A percentile compares a stretch with the other conserved stretches of the same genome.
Evolutionary conservation across 805 yeast species (phyloP).

Genomic region (Starmera pachycereana): DNA sequence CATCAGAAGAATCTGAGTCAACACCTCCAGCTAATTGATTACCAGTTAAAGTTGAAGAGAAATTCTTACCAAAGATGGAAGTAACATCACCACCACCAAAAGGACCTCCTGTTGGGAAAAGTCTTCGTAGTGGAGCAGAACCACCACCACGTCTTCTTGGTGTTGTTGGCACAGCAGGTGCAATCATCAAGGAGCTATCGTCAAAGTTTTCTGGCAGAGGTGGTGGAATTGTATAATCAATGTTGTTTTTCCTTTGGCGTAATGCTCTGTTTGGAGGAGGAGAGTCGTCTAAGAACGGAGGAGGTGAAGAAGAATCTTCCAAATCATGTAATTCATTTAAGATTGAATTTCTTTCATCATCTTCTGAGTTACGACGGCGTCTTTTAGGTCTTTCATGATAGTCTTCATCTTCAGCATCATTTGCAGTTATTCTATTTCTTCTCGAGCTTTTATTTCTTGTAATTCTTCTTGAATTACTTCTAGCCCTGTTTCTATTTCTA

Average conservation of each 20-base stretch:
- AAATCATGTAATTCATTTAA: slow-evolving; percentile 60
- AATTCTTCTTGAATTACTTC: slow-evolving; percentile 5
- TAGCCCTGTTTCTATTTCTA: slow-evolving; percentile 7
- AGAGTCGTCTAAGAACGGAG: slow-evolving; percentile 29
- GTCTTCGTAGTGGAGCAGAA: slow-evolving; percentile 46
- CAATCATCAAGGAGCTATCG: slow-evolving; percentile 7
- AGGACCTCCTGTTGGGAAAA: slow-evolving; percentile 94
- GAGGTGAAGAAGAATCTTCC: slow-evolving; percentile 40
- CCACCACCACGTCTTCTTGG: slow-evolving; percentile 27
- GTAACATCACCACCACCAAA: slow-evolving; percentile 94
- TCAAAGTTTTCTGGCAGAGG: slow-evolving; percentile 40
- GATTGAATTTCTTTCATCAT: slow-evolving; percentile 25
- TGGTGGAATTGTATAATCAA: slow-evolving; percentile 78
- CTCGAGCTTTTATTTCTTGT: slow-evolving; percentile 8
- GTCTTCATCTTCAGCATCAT: slow-evolving; percentile 17
- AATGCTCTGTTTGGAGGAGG: slow-evolving; percentile 38
- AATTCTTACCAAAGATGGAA: slow-evolving; percentile 66
- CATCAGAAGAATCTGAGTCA: slow-evolving; percentile 58
- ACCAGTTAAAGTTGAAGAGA: slow-evolving; percentile 26
- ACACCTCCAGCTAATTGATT: slow-evolving; percentile 17
- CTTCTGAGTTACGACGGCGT: slow-evolving; percentile 11
- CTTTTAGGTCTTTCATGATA: slow-evolving; percentile 2
- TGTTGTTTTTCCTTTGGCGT: slow-evolving; percentile 60
- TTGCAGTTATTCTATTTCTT: slow-evolving; percentile 15
- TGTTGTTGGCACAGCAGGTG: slow-evolving; percentile 16